Conservation (phyloP, 257 asterid species). For the Eustoma russellianum region DNA sequence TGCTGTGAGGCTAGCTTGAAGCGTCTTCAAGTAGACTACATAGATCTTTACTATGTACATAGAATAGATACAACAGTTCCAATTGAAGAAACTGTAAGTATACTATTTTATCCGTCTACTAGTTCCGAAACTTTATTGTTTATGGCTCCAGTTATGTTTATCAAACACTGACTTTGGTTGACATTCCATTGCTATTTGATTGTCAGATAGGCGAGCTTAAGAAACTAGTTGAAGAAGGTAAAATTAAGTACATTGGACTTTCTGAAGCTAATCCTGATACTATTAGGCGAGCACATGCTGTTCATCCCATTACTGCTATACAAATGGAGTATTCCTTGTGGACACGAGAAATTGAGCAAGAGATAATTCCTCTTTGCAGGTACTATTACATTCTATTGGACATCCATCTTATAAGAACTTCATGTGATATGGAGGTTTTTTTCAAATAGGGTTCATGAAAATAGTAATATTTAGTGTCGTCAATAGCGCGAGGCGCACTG, state of each 20-base stretch:
- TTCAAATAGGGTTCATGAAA: too few relatives aligned
- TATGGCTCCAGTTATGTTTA: too few relatives aligned
- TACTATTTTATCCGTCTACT: neutral
- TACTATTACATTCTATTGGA: too few relatives aligned
- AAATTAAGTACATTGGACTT: constrained; percentile 48
- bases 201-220: constrained; percentile 47
- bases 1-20: constrained; percentile 57
- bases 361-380: constrained; percentile 49
- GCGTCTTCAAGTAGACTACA: constrained; percentile 47
- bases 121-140: too few relatives aligned
- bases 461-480: too few relatives aligned
- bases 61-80: constrained; percentile 47
- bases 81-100: constrained; percentile 53
- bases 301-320: constrained; percentile 51
- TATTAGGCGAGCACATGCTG: constrained; percentile 50
- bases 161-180: neutral
- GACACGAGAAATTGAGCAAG: constrained; percentile 50
- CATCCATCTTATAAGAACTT: too few relatives aligned
- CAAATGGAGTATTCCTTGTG: constrained; percentile 59
- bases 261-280: constrained; percentile 61
- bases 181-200: neutral
- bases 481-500: too few relatives aligned
- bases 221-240: constrained; percentile 48
- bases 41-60: constrained; percentile 56
- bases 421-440: too few relatives aligned